Evolutionary conservation across 495 filamentous ascomycete species (phyloP), one percentile per base, ranked within the genome.

Genomic region (Neurospora sp.): DNA sequence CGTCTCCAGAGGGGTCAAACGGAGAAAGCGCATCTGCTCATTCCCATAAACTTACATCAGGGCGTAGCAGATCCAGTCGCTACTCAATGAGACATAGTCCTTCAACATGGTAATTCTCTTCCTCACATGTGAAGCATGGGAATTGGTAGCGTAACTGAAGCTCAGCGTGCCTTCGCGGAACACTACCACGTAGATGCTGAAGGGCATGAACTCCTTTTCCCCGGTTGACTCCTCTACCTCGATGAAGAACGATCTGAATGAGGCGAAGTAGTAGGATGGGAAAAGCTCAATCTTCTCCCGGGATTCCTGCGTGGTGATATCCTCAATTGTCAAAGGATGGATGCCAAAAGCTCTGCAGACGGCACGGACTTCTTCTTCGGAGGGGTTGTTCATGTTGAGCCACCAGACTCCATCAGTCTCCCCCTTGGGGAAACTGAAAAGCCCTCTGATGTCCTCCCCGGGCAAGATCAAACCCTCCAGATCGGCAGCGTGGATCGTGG

Each of bases 251-350:
- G 93, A 96, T 39, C 95, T 90, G 87, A 98, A 99, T 80, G 92
- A 97, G 70, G 97, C 93, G 78, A 99, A 97, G 79, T 99, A 99
- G 84, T 99, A 99, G 68, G 93, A 91, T 38, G 93, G 91, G 83
- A 99, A 99, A 40, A 99, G 89, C 80, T 99, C 96, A 41, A 99
- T 97, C 84, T 99, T 99, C 83, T 99, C 95, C 31, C 95, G 93
- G 18, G 94, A 90, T 84, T 99, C 95, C 79, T 97, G 94, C 3
- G 91, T 96, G 41, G 90, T 88, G 74, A 99, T 97, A 85, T 99
- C 95, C 82, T 99, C 95, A 20, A 92, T 91, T 11, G 95, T 98
- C 81, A 99, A 81, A 5, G 94, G 95, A 81, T 99, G 95, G 69
- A 98, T 92, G 9, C 91, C 91, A 79, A 99, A 99, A 5, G 96